Conservation (phyloP, 2,329 filamentous ascomycete genomes). For the Coniochaeta sp. region DNA sequence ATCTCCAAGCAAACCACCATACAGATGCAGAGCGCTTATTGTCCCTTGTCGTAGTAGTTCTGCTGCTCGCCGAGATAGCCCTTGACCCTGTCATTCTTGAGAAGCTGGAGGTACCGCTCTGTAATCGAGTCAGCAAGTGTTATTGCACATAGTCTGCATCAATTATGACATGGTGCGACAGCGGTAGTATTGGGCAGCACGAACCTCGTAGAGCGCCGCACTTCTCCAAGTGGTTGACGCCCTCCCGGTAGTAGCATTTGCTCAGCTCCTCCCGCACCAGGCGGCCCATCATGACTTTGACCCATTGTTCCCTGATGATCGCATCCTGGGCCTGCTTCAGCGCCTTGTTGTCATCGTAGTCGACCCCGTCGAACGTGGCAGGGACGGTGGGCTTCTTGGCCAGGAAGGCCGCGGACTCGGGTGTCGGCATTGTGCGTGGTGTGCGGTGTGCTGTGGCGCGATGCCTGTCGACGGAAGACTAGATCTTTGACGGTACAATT, state of each 20-base stretch:
- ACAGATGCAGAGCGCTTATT: background rate
- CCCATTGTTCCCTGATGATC: conserved; percentile 81
- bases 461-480: background rate
- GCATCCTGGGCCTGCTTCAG: conserved; percentile 80
- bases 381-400: conserved; percentile 77
- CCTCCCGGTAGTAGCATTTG: conserved; percentile 80
- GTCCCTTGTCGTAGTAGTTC: conserved; percentile 57
- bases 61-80: conserved; percentile 75
- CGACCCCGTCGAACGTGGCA: conserved; percentile 78
- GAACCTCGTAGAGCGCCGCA: conserved; percentile 75
- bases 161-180: background rate
- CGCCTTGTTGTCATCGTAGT: conserved; percentile 75
- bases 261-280: conserved; percentile 75
- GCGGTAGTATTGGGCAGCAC: conserved; percentile 26
- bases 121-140: conserved; percentile 9
- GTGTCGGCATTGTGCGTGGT: conserved; percentile 71
- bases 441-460: conserved; percentile 11
- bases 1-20: no score
- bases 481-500: conserved; percentile 5
- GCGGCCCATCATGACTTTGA: conserved; percentile 81
- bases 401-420: conserved; percentile 75
- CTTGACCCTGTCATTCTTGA: conserved; percentile 70
- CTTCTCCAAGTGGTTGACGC: conserved; percentile 84
- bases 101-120: conserved; percentile 75
- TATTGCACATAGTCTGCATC: background rate